Evolutionary conservation across 2,329 filamentous ascomycete species (phyloP), one percentile per base, ranked within the genome.

Genomic region (Neonectria coccinea): DNA sequence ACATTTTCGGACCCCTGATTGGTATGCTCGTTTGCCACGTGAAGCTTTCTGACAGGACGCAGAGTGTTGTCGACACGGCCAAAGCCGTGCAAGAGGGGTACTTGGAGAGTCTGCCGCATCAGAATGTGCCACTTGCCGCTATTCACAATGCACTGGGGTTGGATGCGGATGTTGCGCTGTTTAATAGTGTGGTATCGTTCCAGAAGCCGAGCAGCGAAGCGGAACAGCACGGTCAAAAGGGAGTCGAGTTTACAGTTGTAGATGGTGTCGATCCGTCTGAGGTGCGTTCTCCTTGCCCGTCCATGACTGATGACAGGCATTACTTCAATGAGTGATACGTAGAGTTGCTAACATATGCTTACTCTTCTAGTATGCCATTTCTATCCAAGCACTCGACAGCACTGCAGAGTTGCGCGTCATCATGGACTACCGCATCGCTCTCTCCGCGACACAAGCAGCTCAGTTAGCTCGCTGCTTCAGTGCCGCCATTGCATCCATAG

Each of bases 251-350:
- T 50, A 39, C 42, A 11, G 18, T 64, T 41, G 33, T 48, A 36
- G 56, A 16, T 51, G 61, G 61, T 45, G 27, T 64, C 9, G 61
- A 64, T 39, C 56, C 61, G 10, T 64, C 56, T 33, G 61, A 64
- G 55, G 60, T 63, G 44, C 1, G 54, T 42, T 42, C 14, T 18
- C 16, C 4, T 18, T 50, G 18, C 12, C 18, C 14, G 31, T 20
- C n/a, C 6, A 11, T 31, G 29, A 31, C 29, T 31, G 9, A 31
- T 42, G 16, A 20, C n/a, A 42, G 41, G 6, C 41, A 42, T n/a
- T 20, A 20, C 18, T n/a, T 4, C 41, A 42, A 31, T 11, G 41
- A 42, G 22, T 16, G 33, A 10, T 42, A 27, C 22, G 31, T 1
- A 22, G 12, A 41, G 3, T 25, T 54, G 20, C 20, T 54, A 29